Evolutionary conservation across 148 eudicot genomes (phyloP).

Genomic region (Chenopodium quinoa): DNA sequence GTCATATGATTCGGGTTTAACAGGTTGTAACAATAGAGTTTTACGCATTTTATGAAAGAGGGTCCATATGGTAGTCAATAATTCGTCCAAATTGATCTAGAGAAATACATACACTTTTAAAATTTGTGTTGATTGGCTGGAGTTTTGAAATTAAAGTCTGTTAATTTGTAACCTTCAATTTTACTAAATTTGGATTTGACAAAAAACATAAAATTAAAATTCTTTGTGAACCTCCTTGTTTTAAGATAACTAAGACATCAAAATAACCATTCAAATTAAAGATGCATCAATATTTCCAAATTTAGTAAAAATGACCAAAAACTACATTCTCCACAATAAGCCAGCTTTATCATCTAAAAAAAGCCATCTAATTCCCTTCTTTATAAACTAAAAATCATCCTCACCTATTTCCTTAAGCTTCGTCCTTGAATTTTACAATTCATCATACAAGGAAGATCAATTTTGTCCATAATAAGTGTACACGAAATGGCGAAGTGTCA

Average conservation of each 20-base stretch:
- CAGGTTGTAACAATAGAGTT: too few species aligned
- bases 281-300: slow-evolving; percentile 9
- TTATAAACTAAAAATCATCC: slow-evolving; percentile 19
- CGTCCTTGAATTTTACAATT: neutral
- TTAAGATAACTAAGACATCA: slow-evolving; percentile 1
- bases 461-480: neutral
- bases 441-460: neutral
- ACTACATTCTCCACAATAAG: slow-evolving; percentile 21
- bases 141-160: too few species aligned
- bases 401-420: slow-evolving; percentile 6
- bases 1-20: too few species aligned
- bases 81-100: too few species aligned
- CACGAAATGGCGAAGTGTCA: slow-evolving; percentile 21
- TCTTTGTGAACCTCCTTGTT: slow-evolving; percentile 25
- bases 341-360: slow-evolving; percentile 5
- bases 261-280: neutral
- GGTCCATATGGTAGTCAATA: too few species aligned
- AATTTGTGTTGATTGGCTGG: too few species aligned
- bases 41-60: too few species aligned
- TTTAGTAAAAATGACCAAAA: slow-evolving; percentile 17
- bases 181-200: slow-evolving; percentile 10
- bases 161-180: too few species aligned
- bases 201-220: neutral
- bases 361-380: slow-evolving; percentile 3
- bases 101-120: too few species aligned